A percentile compares a stretch with the other conserved stretches of the same genome.
Evolutionary conservation across 192 early-diverging fungal genomes (phyloP).

Genomic region (Umbelopsis ramanniana): DNA sequence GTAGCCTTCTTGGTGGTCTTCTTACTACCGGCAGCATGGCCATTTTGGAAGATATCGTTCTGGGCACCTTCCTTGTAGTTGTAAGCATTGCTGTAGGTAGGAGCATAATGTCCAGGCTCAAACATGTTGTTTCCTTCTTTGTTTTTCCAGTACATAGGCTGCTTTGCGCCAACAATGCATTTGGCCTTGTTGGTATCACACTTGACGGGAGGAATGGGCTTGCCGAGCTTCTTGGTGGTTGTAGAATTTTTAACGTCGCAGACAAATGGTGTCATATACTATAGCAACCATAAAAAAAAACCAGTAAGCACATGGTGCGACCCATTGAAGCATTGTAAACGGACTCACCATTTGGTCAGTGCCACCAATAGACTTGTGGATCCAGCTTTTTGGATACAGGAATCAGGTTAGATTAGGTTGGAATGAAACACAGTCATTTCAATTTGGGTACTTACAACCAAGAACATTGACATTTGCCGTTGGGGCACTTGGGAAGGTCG

Average conservation of each 20-base stretch:
- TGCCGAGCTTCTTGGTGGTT: not conserved
- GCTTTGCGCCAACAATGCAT: constrained; percentile 13
- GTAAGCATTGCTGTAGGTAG: constrained; percentile 8
- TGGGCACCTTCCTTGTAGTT: constrained; percentile 17
- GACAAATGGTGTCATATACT: constrained; percentile 21
- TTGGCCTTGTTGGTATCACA: constrained; percentile 9
- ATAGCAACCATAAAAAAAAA: too few species aligned
- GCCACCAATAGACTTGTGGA: constrained; percentile 12
- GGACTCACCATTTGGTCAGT: constrained; percentile 17
- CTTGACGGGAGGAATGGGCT: constrained; percentile 10
- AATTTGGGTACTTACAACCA: constrained; percentile 6
- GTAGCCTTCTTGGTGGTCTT: not conserved
- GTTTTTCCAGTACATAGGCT: constrained; percentile 14
- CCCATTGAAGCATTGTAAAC: too few species aligned
- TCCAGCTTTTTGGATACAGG: not conserved
- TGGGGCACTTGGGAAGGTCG: constrained; percentile 4
- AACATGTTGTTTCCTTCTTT: constrained; percentile 2
- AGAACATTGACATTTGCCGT: constrained; percentile 3
- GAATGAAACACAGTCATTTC: not conserved
- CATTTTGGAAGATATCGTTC: not conserved
- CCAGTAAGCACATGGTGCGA: not conserved
- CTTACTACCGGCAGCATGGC: not conserved
- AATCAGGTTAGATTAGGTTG: not conserved
- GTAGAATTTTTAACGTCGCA: not conserved
- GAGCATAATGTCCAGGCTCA: not conserved